Conservation (phyloP, 495 filamentous ascomycete genomes). For the Aspergillus cavernicola region DNA sequence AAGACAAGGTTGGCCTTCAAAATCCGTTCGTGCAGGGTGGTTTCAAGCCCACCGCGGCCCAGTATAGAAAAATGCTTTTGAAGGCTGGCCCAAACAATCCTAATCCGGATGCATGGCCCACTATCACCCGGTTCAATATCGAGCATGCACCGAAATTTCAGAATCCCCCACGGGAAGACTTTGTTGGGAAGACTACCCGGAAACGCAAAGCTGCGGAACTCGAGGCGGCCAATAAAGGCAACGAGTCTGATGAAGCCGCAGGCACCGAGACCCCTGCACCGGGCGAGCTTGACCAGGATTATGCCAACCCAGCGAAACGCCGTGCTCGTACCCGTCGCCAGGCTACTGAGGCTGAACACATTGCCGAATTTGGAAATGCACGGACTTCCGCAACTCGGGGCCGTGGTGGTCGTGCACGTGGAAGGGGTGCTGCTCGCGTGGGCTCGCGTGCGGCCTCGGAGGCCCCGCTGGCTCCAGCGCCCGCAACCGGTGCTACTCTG, state of each 20-base stretch:
- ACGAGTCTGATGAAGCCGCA: slow-evolving; percentile 30
- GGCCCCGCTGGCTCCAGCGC: slow-evolving; percentile 13
- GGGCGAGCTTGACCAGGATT: slow-evolving; percentile 32
- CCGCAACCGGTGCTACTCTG: background rate
- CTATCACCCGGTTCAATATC: slow-evolving; percentile 29
- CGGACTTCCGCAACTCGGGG: slow-evolving; percentile 34
- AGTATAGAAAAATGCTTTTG: slow-evolving; percentile 35
- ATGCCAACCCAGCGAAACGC: slow-evolving; percentile 24
- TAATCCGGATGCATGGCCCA: slow-evolving; percentile 40
- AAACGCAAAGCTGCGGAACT: slow-evolving; percentile 45
- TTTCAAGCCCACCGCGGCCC: slow-evolving; percentile 42
- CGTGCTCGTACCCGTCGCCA: slow-evolving; percentile 32
- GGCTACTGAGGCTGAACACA: slow-evolving; percentile 20
- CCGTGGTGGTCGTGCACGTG: slow-evolving; percentile 48
- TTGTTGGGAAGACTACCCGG: slow-evolving; percentile 48
- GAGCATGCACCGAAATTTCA: slow-evolving; percentile 36
- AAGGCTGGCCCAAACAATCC: slow-evolving; percentile 30
- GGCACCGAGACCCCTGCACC: slow-evolving; percentile 24
- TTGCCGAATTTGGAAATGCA: slow-evolving; percentile 14
- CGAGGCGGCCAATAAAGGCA: slow-evolving; percentile 27
- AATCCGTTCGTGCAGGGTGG: slow-evolving; percentile 43
- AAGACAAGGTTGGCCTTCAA: slow-evolving; percentile 28
- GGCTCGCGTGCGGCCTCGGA: slow-evolving; percentile 26
- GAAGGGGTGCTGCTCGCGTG: slow-evolving; percentile 44
- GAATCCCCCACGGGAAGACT: slow-evolving; percentile 50